phyloP scores from a whole-genome alignment of 352 stramenopile species.

The Phytophthora palmivora region DNA sequence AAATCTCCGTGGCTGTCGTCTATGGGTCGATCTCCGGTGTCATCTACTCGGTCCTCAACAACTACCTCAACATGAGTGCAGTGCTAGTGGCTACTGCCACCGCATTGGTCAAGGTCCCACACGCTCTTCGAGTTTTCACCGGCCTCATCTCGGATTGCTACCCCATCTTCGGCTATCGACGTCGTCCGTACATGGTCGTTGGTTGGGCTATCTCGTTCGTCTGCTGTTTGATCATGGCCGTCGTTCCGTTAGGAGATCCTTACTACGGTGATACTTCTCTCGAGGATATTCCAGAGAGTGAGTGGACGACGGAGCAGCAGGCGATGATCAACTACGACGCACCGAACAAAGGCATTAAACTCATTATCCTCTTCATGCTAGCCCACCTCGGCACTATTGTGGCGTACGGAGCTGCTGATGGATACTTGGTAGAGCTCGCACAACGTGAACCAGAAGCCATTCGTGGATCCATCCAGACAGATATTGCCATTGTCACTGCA shows the following conservation, averaged over 20 bases:
- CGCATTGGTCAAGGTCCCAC: slow-evolving; percentile 44
- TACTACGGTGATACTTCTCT: slow-evolving; percentile 47
- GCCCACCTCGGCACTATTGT: slow-evolving; percentile 50
- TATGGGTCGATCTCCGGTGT: slow-evolving; percentile 33
- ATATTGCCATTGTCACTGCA: slow-evolving; percentile 32
- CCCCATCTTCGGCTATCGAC: slow-evolving; percentile 52
- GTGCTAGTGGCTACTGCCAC: slow-evolving; percentile 42
- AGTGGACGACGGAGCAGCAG: slow-evolving; percentile 36
- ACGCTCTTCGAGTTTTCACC: slow-evolving; percentile 50
- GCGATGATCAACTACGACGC: slow-evolving; percentile 41
- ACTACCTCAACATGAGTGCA: slow-evolving; percentile 59
- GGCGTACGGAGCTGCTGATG: slow-evolving; percentile 44
- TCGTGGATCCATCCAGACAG: slow-evolving; percentile 46
- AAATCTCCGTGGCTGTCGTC: slow-evolving; percentile 41
- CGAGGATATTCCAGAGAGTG: slow-evolving; percentile 20
- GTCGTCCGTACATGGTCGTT: slow-evolving; percentile 15
- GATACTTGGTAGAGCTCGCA: slow-evolving; percentile 51
- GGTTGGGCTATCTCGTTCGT: slow-evolving; percentile 43
- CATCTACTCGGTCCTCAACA: slow-evolving; percentile 57
- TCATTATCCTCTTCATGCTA: slow-evolving; percentile 56
- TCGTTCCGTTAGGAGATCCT: slow-evolving; percentile 43
- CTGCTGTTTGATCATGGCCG: slow-evolving; percentile 45
- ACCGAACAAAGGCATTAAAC: slow-evolving; percentile 33
- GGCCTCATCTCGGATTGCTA: slow-evolving; percentile 52
- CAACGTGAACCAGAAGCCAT: slow-evolving; percentile 47